Evolutionary conservation across 192 early-diverging fungal species (phyloP), one percentile per base, ranked within the genome.

Genomic region (Coemansia sp.): DNA sequence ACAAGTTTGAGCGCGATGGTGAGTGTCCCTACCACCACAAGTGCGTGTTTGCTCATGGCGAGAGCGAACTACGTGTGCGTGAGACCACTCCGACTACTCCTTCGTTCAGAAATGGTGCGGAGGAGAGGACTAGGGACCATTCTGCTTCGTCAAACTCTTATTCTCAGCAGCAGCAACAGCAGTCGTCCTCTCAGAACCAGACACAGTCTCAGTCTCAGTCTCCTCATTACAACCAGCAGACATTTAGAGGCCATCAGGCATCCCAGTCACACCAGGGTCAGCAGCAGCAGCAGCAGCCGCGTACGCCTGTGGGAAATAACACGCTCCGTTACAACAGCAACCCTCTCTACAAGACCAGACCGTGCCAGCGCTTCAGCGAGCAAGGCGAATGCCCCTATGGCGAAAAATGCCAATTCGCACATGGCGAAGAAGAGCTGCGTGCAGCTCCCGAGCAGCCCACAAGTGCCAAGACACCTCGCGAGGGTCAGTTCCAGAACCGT

Each of bases 1-100:
- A 92, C 45, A 64, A 89, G 40, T 92, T 84, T 53, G 86, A 90
- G 64, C 80, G 70, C 1, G 90, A 94, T 34, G 93, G 95, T 32
- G 83, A 83, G 15, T 98, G 95, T 60, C 90, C 88, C 6, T 98
- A 95, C 63, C 84, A 90, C 26, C 83, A 87, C 54, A 89, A 94
- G 30, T 98, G 95, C 58, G 91, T 90, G 36, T 98, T 98, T 67
- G 86, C 93, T 32, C 93, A 95, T 35, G 64, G 72, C 14, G 55
- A n/a, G 0, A 65, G 67, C 14, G 79, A 82, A 27, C 64, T 79
- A 17, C 62, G 80, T 24, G 82, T 78, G 56, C 81, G 85, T 43
- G 72, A 72, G 28, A 42, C 13, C n/a, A 48, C 27, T 26, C 33
- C 73, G 3, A 33, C 61, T 0, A 28, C 44, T 1, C 32, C 24